phyloP scores from a whole-genome alignment of 164 flowering plant species.

The Hamamelis virginiana region DNA sequence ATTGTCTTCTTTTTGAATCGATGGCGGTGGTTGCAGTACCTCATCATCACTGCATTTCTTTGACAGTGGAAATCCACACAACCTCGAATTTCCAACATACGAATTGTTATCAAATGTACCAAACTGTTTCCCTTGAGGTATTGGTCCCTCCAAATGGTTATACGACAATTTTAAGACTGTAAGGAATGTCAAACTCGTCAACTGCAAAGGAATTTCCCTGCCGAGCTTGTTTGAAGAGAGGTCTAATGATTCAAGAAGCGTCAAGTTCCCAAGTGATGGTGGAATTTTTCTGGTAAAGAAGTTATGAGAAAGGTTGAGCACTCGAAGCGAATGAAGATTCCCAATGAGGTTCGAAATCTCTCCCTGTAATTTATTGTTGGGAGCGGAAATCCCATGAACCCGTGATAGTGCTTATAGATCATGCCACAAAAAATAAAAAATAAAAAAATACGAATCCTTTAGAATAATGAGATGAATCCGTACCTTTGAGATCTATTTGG shows the following conservation, averaged over 20 bases:
- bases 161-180: slow-evolving; percentile 21
- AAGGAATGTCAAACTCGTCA: slow-evolving; percentile 14
- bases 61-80: too few relatives aligned
- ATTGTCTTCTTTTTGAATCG: too few relatives aligned
- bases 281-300: slow-evolving; percentile 11
- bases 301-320: slow-evolving; percentile 15
- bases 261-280: slow-evolving; percentile 10
- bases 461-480: too few relatives aligned
- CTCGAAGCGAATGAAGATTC: slow-evolving; percentile 2
- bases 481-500: too few relatives aligned
- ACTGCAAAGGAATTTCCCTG: slow-evolving; percentile 16
- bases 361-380: slow-evolving; percentile 8
- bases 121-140: slow-evolving; percentile 32
- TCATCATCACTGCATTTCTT: too few relatives aligned
- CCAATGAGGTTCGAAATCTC: slow-evolving; percentile 10
- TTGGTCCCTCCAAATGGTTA: slow-evolving; percentile 22
- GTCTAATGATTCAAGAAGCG: slow-evolving; percentile 22
- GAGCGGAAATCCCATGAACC: too few relatives aligned
- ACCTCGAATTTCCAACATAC: slow-evolving; percentile 14
- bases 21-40: too few relatives aligned
- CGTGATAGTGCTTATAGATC: too few relatives aligned
- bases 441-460: too few relatives aligned
- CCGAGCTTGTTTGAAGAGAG: slow-evolving; percentile 25
- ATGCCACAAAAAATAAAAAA: too few relatives aligned
- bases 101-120: slow-evolving; percentile 20